Evolutionary conservation across 2,329 filamentous ascomycete species (phyloP), one percentile per base, ranked within the genome.

Genomic region (Claviceps pusilla): DNA sequence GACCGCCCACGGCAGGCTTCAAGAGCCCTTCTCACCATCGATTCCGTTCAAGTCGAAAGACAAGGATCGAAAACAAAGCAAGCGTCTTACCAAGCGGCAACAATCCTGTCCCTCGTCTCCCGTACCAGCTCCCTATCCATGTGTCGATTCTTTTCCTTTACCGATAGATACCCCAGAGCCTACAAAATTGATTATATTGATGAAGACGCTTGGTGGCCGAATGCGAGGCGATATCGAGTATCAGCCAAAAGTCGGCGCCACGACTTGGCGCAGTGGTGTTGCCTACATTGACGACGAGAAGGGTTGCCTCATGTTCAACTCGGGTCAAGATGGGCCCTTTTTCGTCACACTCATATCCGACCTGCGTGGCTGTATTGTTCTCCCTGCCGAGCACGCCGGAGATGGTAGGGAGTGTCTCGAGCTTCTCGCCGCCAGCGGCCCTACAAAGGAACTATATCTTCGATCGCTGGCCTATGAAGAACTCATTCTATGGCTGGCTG

Each of bases 191-290:
- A 71, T 89, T 53, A 75, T 81, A 61, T 70, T 93, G 56, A 91
- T 93, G 86, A 87, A 83, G 66, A 83, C 78, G 29, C 72, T 89
- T 7, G 86, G 84, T 62, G 87, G 88, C 33, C 79, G 83, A 59
- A 93, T 91, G 87, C 83, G 82, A 61, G 87, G 87, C 54, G 82
- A 84, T 59, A 75, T 89, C 35, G 83, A 87, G 58, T 91, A 87
- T 64, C 80, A 85, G 61, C 12, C 50, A 31, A 74, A 75, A 47
- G 79, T 81, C 42, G 73, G 75, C 14, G 72, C 73, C 29, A 80
- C 76, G 16, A 73, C 76, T 1, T 93, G 87, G 87, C 75, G 77
- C 55, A 68, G 75, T 39, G 86, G 86, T n/a, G 79, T 84, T 57
- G 86, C 84, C 64, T 88, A 83, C 63, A 87, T 93, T 57, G 84